Base-by-base conservation (phyloP, 306 rosid genomes). In the Cicer yamashitae region DNA sequence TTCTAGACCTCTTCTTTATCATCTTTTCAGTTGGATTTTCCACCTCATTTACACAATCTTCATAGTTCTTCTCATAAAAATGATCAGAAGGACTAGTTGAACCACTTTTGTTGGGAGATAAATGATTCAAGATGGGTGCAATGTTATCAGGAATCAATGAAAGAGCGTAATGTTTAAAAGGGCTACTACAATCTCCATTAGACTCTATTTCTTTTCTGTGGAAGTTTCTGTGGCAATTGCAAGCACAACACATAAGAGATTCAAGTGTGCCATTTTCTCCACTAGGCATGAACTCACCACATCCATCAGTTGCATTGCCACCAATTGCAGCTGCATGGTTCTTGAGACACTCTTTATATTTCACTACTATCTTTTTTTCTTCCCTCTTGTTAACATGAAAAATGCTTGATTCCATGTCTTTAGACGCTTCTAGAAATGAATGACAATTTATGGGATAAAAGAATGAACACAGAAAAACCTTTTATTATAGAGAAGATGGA, bases 291-390 rank as follows among this genome's bases (percentile, higher is more conserved):
- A 84, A 84, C 65, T 87, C 90, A 6, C 90, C 88, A 70, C 90
- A 87, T 2, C 90, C 90, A 82, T 87, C 90, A 30, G 53, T 84
- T 30, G 90, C 87, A 82, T 82, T 82, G 69, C 87, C 88, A 43
- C 90, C 90, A 52, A 84, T 73, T 46, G 83, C 43, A 43, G 90
- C 90, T 73, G 90, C 90, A 87, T 87, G 90, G 86, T 87, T 87
- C 73, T 87, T 87, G 3, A 45, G 71, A 76, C 90, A 87, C 12
- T 87, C 88, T 67, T 40, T 84, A 76, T 84, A 87, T 64, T 72
- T 84, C 46, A 79, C 52, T 39, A 66, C 10, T 2, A 71, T 20
- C 47, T 67, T 75, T 74, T 56, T 78, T 50, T 78, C 80, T 17
- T 45, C 30, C 67, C 40, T 70, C 64, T 64, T 64, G 7, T 66